A percentile compares a stretch with the other conserved stretches of the same genome.
phyloP scores from a whole-genome alignment of 2,329 filamentous ascomycete genomes.

The Mariannaea sp. region DNA sequence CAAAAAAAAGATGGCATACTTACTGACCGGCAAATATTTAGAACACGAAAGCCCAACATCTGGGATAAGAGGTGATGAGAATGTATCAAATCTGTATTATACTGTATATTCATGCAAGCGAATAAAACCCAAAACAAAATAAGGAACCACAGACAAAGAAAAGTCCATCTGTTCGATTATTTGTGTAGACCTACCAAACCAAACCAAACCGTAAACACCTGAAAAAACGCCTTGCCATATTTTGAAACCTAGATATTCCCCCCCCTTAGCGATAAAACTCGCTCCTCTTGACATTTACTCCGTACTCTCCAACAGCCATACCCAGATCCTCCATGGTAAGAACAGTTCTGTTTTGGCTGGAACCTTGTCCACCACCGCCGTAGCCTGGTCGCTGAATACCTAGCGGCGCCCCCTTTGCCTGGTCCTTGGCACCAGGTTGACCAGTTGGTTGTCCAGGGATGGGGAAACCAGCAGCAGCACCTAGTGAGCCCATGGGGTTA shows the following conservation, averaged over 20 bases:
- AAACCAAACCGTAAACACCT: no score
- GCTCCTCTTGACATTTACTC: constrained; percentile 94
- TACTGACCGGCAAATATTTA: constrained; percentile 39
- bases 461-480: constrained; percentile 72
- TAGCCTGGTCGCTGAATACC: constrained; percentile 80
- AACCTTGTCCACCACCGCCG: constrained; percentile 86
- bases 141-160: constrained; percentile 21
- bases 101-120: background rate
- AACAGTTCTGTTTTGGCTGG: constrained; percentile 88
- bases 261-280: constrained; percentile 89
- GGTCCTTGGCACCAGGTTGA: constrained; percentile 60
- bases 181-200: constrained; percentile 14
- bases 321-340: constrained; percentile 98
- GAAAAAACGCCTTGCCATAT: no score
- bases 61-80: constrained; percentile 49
- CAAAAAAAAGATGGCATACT: background rate
- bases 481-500: constrained; percentile 88
- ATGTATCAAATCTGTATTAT: constrained; percentile 42
- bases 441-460: constrained; percentile 66
- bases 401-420: constrained; percentile 63
- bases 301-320: constrained; percentile 97
- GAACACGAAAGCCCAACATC: constrained; percentile 63
- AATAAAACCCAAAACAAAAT: background rate
- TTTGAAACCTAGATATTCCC: no score
- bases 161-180: constrained; percentile 15